A percentile compares a stretch with the other conserved stretches of the same genome.
phyloP scores from a whole-genome alignment of 2,329 filamentous ascomycete genomes.

The Aspergillus felis region DNA sequence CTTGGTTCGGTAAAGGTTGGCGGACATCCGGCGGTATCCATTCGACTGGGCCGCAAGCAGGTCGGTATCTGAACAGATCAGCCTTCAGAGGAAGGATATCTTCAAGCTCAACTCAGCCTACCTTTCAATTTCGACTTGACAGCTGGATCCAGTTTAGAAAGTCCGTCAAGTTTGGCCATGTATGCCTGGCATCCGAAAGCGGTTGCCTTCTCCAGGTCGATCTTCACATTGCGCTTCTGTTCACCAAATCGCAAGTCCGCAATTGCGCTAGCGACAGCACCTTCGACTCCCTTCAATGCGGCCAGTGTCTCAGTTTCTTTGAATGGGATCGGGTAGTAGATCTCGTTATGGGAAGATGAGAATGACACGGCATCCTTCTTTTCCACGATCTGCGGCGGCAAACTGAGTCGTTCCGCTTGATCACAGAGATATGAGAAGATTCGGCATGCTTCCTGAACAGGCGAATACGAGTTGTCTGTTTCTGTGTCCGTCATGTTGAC shows the following conservation, averaged over 20 bases:
- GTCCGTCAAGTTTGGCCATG: slow-evolving; percentile 38
- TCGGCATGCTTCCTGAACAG: slow-evolving; percentile 32
- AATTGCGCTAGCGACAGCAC: slow-evolving; percentile 56
- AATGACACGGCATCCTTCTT: slow-evolving; percentile 35
- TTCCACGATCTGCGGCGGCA: slow-evolving; percentile 29
- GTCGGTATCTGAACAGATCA: slow-evolving; percentile 59
- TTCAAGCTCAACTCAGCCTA: slow-evolving; percentile 9
- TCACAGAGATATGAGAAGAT: slow-evolving; percentile 36
- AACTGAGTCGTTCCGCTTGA: slow-evolving; percentile 29
- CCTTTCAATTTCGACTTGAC: slow-evolving; percentile 38
- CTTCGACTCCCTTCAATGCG: slow-evolving; percentile 59
- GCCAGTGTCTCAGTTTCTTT: slow-evolving; percentile 52
- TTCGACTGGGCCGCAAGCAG: slow-evolving; percentile 66
- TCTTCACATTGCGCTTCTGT: slow-evolving; percentile 34
- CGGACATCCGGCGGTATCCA: slow-evolving; percentile 67
- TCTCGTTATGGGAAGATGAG: slow-evolving; percentile 32
- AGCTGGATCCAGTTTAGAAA: slow-evolving; percentile 35
- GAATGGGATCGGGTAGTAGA: slow-evolving; percentile 45
- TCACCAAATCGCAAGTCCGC: slow-evolving; percentile 52
- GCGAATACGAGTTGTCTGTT: slow-evolving; percentile 25
- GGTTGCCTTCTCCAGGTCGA: slow-evolving; percentile 38
- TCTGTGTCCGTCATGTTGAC: slow-evolving; percentile 14
- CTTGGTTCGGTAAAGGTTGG: slow-evolving; percentile 67
- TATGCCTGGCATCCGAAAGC: slow-evolving; percentile 41
- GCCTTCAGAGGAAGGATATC: too few relatives aligned